These are phyloP conservation scores for Trypanosomatidae sp. DNA, from an alignment of 208 protist species.

Conservation along the genomic window DNA sequence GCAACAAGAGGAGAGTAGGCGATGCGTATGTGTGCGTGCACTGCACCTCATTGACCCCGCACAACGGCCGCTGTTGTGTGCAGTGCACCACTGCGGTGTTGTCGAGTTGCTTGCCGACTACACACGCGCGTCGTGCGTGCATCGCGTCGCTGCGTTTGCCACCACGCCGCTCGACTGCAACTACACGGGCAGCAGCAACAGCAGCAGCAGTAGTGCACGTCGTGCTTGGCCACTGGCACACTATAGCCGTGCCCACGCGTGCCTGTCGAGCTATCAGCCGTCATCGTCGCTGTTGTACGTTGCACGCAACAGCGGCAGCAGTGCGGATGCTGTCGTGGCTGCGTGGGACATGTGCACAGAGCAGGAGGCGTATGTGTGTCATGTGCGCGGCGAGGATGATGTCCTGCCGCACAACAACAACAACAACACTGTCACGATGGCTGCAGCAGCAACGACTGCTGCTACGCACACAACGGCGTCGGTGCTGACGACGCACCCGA, in stretches of 20 bases:
- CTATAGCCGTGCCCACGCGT: too few relatives aligned
- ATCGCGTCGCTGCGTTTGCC: conserved; percentile 48
- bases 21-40: too few relatives aligned
- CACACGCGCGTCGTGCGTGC: conserved; percentile 10
- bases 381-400: not conserved
- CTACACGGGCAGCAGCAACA: too few relatives aligned
- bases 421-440: too few relatives aligned
- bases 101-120: conserved; percentile 53
- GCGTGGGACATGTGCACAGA: conserved; percentile 36
- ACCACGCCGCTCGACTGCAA: conserved; percentile 22
- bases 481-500: too few relatives aligned
- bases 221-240: too few relatives aligned
- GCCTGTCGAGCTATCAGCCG: conserved; percentile 58
- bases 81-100: conserved; percentile 43
- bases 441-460: too few relatives aligned
- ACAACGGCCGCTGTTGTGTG: conserved; percentile 48
- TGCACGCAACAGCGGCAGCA: too few relatives aligned
- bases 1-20: too few relatives aligned
- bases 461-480: too few relatives aligned
- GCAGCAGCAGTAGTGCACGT: too few relatives aligned
- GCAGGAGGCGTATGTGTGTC: conserved; percentile 1
- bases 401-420: too few relatives aligned
- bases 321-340: conserved; percentile 16
- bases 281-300: conserved; percentile 37
- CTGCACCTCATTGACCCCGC: conserved; percentile 64